Base-by-base conservation (phyloP, 169 alveolate species). In the Cryptosporidium canis region DNA sequence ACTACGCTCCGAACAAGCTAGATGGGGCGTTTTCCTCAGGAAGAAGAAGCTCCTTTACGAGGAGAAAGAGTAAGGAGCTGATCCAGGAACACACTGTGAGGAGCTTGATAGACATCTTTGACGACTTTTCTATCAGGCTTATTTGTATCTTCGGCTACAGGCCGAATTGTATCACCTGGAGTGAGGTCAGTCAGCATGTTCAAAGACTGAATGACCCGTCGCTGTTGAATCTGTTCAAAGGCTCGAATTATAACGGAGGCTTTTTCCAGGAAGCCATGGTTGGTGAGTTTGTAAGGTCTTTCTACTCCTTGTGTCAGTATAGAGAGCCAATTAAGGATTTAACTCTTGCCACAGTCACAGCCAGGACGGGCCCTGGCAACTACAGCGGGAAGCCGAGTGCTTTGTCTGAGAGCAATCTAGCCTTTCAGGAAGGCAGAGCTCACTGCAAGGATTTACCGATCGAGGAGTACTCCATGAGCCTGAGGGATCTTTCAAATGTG, bases 91-190 rank as follows among this genome's bases (percentile, higher is more conserved):
- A 77, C 24, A 77, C 72, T 0, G 71, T 77, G 4, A 77, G 21
- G 41, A 77, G 61, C 41, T 31, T 77, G 16, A 55, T 77, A 58
- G 70, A 33, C 5, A 39, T 77, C 31, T 77, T 77, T 44, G 87
- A 77, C 45, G 87, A 77, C 27, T 77, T 77, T 77, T 56, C 87
- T 18, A 77, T 77, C 27, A 55, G 58, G 44, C 24, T 77, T 27
- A 77, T 77, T 12, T 77, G 70, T 35, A 61, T 14, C 33, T 77
- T 55, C 61, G 87, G 87, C 24, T 77, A 77, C 44, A 77, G 77
- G 4, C 87, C 87, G 27, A 65, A 77, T 58, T 58, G 87, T 39
- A 61, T 77, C 24, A 77, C 68, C 61, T 77, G 87, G 87, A 61
- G 27, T 27, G 87, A 77, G n/a, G 37, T 77, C 7, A 61, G 39